Base-by-base conservation (phyloP, 78 protist species). In the Polysphondylium violaceum region DNA sequence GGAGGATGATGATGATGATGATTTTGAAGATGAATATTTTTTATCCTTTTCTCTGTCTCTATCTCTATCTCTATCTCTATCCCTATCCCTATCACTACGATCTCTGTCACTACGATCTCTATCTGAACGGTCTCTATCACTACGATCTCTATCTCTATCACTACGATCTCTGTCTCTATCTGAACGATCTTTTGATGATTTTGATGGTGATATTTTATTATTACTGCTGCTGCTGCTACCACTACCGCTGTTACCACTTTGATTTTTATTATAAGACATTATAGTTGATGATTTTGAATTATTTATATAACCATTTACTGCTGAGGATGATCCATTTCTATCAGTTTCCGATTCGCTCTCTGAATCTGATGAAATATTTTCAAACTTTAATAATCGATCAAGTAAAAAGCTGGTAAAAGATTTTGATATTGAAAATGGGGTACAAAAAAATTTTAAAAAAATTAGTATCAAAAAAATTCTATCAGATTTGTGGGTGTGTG, bases 311-410 rank as follows among this genome's bases (percentile, higher is more conserved):
- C n/a, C n/a, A n/a, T n/a, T n/a, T n/a, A n/a, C n/a, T n/a, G n/a
- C n/a, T n/a, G n/a, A n/a, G n/a, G n/a, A n/a, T n/a, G n/a, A n/a
- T n/a, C n/a, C n/a, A n/a, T 35, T 23, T 9, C 33, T 77, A 5
- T 58, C 74, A 33, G 47, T 53, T 8, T 61, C 88, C 3, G 55
- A 33, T 9, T 78, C 88, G 44, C 27, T 55, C 19, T 72, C 78
- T 16, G 78, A 72, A 21, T 83, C 79, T 35, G 77, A 67, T 71
- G 91, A 83, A 43, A 69, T 27, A 31, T 69, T 79, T 83, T 83
- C 91, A 43, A 83, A 69, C 29, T 69, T 67, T 40, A 83, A 31
- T 43, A 83, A 44, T 58, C 53, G 51, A 25, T 83, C 91, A 17
- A 83, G 58, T 44, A 83, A 69, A 59, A 67, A 79, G 47, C 89